These are phyloP conservation scores for Rhizophagus clarus DNA, from an alignment of 192 early-diverging fungal genomes.

Conservation along the genomic window DNA sequence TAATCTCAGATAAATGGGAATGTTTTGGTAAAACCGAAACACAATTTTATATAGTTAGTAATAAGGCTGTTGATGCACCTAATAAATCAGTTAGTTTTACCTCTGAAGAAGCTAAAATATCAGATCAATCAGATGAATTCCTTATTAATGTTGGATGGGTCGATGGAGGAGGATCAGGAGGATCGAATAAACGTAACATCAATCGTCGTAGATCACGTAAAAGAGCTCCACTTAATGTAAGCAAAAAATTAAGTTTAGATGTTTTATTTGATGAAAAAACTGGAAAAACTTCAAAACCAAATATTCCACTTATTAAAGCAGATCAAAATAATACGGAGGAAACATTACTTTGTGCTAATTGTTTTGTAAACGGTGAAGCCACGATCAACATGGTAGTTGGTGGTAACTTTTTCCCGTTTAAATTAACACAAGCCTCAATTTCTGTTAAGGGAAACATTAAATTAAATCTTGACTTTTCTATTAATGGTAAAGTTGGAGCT, in stretches of 20 bases:
- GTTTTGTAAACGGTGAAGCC: constrained; percentile 15
- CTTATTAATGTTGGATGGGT: not conserved
- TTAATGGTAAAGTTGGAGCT: not conserved
- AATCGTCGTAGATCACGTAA: not conserved
- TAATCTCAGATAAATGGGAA: not conserved
- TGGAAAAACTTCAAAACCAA: constrained; percentile 22
- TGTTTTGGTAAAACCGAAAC: not conserved
- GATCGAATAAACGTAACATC: not conserved
- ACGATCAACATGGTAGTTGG: not conserved
- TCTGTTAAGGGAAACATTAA: constrained; percentile 5
- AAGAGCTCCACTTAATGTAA: not conserved
- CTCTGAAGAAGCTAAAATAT: not conserved
- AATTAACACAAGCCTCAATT: constrained; percentile 5
- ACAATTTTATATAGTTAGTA: not conserved
- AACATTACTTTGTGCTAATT: constrained; percentile 20
- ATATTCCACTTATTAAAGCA: not conserved
- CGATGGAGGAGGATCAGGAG: not conserved
- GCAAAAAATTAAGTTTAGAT: not conserved
- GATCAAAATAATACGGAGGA: not conserved
- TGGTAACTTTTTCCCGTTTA: not conserved
- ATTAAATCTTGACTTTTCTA: not conserved
- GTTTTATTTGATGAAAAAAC: constrained; percentile 20
- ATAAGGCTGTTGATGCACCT: not conserved
- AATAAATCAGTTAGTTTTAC: not conserved
- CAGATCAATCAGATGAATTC: not conserved